These are phyloP conservation scores for Cercospora sp. DNA, from an alignment of 2,329 filamentous ascomycete species.

Conservation along the genomic window DNA sequence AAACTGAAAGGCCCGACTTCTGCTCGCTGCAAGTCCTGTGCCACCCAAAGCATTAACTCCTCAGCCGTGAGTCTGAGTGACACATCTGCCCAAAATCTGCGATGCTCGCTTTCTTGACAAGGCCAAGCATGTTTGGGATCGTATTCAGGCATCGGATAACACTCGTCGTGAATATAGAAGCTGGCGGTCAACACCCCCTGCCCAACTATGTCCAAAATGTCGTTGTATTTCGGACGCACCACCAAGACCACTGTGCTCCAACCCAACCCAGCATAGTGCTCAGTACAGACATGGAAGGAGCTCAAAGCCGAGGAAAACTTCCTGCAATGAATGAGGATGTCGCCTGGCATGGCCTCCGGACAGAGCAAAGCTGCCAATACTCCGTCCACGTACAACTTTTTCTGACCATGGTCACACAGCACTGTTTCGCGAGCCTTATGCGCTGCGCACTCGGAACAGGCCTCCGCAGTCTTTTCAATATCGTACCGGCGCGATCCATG, in stretches of 20 bases:
- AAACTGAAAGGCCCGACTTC: too few relatives aligned
- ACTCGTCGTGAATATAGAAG: accelerated
- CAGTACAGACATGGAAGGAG: neutral
- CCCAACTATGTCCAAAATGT: neutral
- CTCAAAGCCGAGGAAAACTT: neutral
- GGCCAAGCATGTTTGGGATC: neutral
- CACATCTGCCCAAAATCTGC: neutral
- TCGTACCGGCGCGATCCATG: accelerated
- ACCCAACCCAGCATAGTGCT: too few relatives aligned
- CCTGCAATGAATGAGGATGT: neutral
- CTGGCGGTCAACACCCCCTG: neutral
- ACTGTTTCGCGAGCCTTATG: neutral
- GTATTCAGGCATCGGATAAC: accelerated
- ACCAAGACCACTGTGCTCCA: neutral
- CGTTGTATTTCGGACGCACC: neutral
- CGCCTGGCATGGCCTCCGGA: too few relatives aligned
- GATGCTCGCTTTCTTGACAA: neutral
- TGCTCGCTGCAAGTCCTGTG: neutral
- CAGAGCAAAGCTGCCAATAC: neutral
- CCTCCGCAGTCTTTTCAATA: neutral
- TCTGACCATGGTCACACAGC: neutral
- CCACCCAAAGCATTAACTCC: neutral
- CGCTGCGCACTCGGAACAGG: neutral
- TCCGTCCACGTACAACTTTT: neutral
- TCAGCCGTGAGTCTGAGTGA: neutral